Percentiles rank a stretch among this genome's conserved stretches.
phyloP scores from a whole-genome alignment of 2,329 filamentous ascomycete genomes.

The Beauveria sp. region DNA sequence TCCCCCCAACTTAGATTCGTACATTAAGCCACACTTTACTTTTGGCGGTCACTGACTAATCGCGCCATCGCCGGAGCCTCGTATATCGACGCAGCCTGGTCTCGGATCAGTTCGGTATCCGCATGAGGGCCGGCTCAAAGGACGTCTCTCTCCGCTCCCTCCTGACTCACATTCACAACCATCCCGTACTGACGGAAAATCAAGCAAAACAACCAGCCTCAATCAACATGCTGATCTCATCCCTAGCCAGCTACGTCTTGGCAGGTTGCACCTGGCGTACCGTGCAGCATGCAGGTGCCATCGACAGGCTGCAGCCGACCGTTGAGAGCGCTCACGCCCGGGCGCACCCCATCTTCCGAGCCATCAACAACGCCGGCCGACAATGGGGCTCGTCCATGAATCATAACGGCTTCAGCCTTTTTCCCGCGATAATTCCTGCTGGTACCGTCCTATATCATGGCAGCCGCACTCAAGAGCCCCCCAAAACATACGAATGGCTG shows the following conservation, averaged over 20 bases:
- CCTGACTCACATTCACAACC: not conserved
- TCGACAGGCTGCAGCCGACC: not conserved
- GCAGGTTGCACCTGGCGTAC: not conserved
- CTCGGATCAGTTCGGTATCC: constrained; percentile 3
- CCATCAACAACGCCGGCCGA: constrained; percentile 62
- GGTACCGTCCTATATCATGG: constrained; percentile 65
- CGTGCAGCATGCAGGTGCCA: not conserved
- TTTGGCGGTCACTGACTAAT: not conserved
- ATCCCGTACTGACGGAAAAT: not conserved
- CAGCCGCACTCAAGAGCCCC: constrained; percentile 32
- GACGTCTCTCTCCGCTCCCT: not conserved
- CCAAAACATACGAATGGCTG: constrained; percentile 58
- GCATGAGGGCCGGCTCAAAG: not conserved
- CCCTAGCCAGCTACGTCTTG: not conserved
- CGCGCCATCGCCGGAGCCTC: not conserved
- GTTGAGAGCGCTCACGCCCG: constrained; percentile 35
- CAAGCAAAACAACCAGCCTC: not conserved
- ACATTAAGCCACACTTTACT: too few species aligned
- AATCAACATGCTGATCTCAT: not conserved
- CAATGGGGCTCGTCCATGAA: constrained; percentile 67
- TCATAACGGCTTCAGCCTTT: constrained; percentile 70
- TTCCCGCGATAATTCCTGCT: constrained; percentile 55
- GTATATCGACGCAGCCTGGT: not conserved
- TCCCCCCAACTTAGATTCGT: too few species aligned
- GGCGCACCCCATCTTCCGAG: constrained; percentile 63